Percentiles rank a stretch among this genome's conserved stretches.
These are phyloP conservation scores for Heracleum sosnowskyi DNA, from an alignment of 129 eudicot genomes.

Conservation along the genomic window DNA sequence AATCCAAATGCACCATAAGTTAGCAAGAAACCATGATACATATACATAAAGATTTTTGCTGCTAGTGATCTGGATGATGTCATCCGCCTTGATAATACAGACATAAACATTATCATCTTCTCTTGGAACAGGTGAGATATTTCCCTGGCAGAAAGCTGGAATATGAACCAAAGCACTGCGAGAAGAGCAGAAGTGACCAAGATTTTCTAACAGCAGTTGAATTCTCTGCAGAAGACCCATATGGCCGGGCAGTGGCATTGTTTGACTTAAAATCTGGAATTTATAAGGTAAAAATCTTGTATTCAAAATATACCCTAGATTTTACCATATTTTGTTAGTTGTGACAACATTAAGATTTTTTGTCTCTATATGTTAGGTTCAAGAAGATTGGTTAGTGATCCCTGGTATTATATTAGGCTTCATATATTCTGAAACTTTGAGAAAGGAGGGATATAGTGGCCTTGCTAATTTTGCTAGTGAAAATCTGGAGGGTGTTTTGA, in stretches of 20 bases:
- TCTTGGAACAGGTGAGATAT: constrained; percentile 55
- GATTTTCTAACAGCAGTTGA: constrained; percentile 68
- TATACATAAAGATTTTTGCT: not conserved
- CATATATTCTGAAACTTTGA: constrained; percentile 45
- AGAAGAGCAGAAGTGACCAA: constrained; percentile 38
- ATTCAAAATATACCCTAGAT: not conserved
- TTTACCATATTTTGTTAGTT: not conserved
- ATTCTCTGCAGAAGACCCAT: constrained; percentile 69
- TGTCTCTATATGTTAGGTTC: constrained; percentile 34
- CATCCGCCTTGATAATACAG: not conserved
- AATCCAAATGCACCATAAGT: not conserved
- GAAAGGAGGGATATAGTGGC: constrained; percentile 45
- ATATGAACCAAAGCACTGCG: constrained; percentile 50
- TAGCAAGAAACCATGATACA: not conserved
- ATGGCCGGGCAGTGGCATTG: constrained; percentile 78
- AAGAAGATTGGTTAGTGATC: constrained; percentile 63
- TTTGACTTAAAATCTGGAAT: constrained; percentile 60
- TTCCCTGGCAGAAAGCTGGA: constrained; percentile 68
- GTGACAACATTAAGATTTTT: not conserved
- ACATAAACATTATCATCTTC: not conserved
- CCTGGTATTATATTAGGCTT: constrained; percentile 50
- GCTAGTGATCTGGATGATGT: not conserved
- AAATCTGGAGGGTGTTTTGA: constrained; percentile 10
- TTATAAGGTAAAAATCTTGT: constrained; percentile 36
- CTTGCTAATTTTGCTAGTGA: constrained; percentile 10